A percentile compares a stretch with the other conserved stretches of the same genome.
Conservation (phyloP, 371 early-diverging fungal species). For the Circinella umbellata region DNA sequence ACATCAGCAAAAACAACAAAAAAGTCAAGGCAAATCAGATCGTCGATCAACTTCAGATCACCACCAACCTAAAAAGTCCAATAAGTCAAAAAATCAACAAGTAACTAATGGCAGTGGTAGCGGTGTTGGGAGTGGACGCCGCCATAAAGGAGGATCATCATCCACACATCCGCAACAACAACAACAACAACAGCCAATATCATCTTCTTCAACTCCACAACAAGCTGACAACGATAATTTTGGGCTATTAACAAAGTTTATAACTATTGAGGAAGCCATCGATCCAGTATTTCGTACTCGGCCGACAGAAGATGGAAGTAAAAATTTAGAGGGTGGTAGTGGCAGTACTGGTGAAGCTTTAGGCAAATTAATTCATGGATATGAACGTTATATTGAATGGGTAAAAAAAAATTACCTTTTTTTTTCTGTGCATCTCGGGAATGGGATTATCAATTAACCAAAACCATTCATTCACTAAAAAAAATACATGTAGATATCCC, state of each 20-base stretch:
- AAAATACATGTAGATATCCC: constrained; percentile 27
- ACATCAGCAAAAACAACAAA: not conserved
- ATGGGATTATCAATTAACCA: no score
- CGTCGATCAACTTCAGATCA: not conserved
- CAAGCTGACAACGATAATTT: not conserved
- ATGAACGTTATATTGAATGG: constrained; percentile 49
- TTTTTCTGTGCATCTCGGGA: no score
- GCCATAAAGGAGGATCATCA: not conserved
- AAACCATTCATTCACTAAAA: not conserved
- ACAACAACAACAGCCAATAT: not conserved
- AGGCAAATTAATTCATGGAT: constrained; percentile 37
- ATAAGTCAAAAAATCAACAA: not conserved
- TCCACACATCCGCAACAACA: not conserved
- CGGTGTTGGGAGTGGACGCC: not conserved
- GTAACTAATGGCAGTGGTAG: not conserved
- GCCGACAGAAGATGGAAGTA: constrained; percentile 5
- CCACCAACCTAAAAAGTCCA: not conserved
- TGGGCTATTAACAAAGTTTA: constrained; percentile 31
- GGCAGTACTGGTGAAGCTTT: not conserved
- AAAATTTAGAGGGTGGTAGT: constrained; percentile 3
- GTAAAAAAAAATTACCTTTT: constrained; percentile 19
- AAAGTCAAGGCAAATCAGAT: constrained; percentile 3
- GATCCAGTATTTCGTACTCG: constrained; percentile 33
- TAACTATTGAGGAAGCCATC: constrained; percentile 43
- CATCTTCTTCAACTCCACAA: not conserved